phyloP scores from a whole-genome alignment of 345 rosid species.

The Acer negundo region DNA sequence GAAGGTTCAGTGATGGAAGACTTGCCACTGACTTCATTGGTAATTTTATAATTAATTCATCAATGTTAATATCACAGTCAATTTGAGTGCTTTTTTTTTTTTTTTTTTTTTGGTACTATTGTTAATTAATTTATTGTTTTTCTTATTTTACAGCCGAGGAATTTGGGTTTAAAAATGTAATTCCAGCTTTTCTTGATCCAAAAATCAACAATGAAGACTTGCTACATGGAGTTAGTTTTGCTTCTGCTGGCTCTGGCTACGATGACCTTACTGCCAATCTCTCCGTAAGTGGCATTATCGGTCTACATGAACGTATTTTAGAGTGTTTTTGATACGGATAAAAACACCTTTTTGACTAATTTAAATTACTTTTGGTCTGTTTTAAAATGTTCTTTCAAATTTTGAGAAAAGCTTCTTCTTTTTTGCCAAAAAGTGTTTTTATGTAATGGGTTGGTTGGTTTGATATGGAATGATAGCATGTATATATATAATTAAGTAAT shows the following conservation, averaged over 20 bases:
- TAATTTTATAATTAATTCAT: constrained; percentile 12
- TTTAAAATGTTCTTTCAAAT: too few relatives aligned
- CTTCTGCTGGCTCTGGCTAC: constrained; percentile 92
- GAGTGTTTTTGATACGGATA: too few relatives aligned
- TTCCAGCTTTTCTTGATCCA: constrained; percentile 77
- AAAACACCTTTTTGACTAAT: neutral
- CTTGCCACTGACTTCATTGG: constrained; percentile 78
- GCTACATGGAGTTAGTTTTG: constrained; percentile 79
- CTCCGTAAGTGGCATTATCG: constrained; percentile 42
- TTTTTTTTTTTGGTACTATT: neutral
- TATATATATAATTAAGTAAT: neutral
- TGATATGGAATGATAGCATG: neutral
- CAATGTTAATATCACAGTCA: neutral
- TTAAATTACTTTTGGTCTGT: neutral
- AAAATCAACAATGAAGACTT: constrained; percentile 47
- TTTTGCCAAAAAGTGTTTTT: too few relatives aligned
- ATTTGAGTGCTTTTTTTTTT: neutral
- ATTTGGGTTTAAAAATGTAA: constrained; percentile 51
- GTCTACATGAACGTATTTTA: too few relatives aligned
- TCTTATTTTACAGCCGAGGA: constrained; percentile 53
- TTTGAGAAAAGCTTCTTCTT: too few relatives aligned
- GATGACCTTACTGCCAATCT: constrained; percentile 85
- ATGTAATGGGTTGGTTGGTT: neutral
- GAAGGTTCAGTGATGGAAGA: constrained; percentile 67
- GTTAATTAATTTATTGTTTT: neutral